Evolutionary conservation across 441 rosid species (phyloP).

Genomic region (Kokia cookei): DNA sequence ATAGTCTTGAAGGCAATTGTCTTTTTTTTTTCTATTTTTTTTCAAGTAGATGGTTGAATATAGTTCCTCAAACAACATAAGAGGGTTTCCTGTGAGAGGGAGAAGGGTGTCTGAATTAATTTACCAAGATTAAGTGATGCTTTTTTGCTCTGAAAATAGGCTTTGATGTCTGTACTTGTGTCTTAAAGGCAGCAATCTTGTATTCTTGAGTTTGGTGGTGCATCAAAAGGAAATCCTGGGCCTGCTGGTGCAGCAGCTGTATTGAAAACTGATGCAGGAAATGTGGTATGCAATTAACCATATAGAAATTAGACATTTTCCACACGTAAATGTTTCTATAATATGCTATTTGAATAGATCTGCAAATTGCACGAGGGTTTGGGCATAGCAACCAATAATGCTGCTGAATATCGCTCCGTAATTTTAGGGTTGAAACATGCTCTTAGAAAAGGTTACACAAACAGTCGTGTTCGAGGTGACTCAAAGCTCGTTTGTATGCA

Average conservation of each 20-base stretch:
- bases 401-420: slow-evolving; percentile 78
- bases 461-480: slow-evolving; percentile 66
- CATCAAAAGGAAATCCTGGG: slow-evolving; percentile 96
- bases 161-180: neutral
- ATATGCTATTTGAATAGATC: slow-evolving; percentile 43
- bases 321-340: neutral
- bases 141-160: neutral
- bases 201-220: slow-evolving; percentile 59
- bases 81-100: neutral
- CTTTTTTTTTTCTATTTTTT: neutral
- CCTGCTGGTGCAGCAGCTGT: slow-evolving; percentile 92
- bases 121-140: neutral
- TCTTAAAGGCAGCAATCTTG: slow-evolving; percentile 19
- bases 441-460: slow-evolving; percentile 59
- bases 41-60: neutral
- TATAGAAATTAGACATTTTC: neutral
- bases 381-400: slow-evolving; percentile 69
- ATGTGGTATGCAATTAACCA: slow-evolving; percentile 45
- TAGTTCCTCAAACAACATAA: neutral
- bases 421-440: slow-evolving; percentile 83
- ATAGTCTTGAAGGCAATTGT: neutral
- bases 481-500: slow-evolving; percentile 88
- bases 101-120: neutral
- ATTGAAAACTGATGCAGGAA: slow-evolving; percentile 60
- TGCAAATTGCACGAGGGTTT: slow-evolving; percentile 81